A percentile compares a stretch with the other conserved stretches of the same genome.
These are phyloP conservation scores for Serendipita sp. DNA, from an alignment of 1,284 basidiomycete genomes.

Conservation along the genomic window DNA sequence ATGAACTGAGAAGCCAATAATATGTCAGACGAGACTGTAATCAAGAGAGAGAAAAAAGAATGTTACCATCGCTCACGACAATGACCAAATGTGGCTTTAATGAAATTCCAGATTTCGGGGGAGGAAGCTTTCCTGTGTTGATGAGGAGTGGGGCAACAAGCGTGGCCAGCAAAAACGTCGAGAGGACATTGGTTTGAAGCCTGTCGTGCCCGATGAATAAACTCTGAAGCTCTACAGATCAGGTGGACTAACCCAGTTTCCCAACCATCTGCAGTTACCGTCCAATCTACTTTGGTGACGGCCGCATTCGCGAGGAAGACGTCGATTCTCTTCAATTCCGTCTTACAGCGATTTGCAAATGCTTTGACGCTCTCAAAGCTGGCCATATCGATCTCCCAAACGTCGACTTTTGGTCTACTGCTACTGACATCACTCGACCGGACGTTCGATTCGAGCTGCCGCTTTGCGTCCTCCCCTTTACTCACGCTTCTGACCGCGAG, in stretches of 20 bases:
- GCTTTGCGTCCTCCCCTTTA: conserved; percentile 17
- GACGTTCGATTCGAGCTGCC: background rate
- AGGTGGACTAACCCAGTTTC: background rate
- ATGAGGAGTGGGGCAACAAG: background rate
- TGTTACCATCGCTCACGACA: background rate
- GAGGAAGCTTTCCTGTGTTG: background rate
- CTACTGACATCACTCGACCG: background rate
- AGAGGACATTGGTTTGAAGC: background rate
- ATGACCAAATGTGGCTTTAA: background rate
- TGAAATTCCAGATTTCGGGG: background rate
- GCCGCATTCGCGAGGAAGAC: conserved; percentile 1
- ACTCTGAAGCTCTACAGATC: background rate
- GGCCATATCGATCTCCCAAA: conserved; percentile 16
- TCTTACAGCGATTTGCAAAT: conserved; percentile 10
- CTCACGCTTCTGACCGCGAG: conserved; percentile 19
- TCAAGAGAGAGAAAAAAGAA: background rate
- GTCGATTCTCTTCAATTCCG: conserved; percentile 10
- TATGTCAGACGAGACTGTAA: background rate
- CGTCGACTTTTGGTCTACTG: conserved; percentile 7
- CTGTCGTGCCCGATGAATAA: background rate
- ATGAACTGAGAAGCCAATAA: background rate
- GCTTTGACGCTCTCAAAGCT: background rate
- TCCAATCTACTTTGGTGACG: background rate
- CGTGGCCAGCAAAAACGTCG: background rate
- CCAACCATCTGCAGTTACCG: too few relatives aligned